phyloP scores from a whole-genome alignment of 2,329 filamentous ascomycete species.

The Colletotrichum abscissum region DNA sequence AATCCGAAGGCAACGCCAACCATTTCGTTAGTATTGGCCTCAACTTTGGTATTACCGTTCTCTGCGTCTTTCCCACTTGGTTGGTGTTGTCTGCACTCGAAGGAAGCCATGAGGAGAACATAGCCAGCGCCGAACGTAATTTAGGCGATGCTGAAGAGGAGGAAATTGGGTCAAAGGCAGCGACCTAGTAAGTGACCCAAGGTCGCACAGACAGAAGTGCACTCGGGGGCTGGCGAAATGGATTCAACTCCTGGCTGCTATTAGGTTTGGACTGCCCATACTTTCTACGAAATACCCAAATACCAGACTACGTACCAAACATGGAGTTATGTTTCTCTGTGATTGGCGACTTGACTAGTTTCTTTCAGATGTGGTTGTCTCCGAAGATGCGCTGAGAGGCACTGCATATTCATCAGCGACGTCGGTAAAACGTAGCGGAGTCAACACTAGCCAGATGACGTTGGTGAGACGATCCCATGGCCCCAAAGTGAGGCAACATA shows the following conservation, averaged over 20 bases:
- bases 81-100: slow-evolving; percentile 11
- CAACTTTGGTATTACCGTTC: slow-evolving; percentile 16
- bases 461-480: background rate
- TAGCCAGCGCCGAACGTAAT: background rate
- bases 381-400: too few relatives aligned
- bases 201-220: too few relatives aligned
- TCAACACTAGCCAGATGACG: background rate
- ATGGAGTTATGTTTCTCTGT: background rate
- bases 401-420: background rate
- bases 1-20: slow-evolving; percentile 23
- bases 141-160: background rate
- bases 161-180: background rate
- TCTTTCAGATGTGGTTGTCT: too few relatives aligned
- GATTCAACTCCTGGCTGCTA: background rate
- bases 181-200: background rate
- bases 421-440: background rate
- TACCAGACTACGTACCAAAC: background rate
- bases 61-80: slow-evolving; percentile 13
- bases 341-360: too few relatives aligned
- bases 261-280: background rate
- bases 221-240: background rate
- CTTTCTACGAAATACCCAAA: background rate
- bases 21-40: slow-evolving; percentile 23
- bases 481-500: background rate
- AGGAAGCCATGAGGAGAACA: slow-evolving; percentile 1